These are phyloP conservation scores for Taxawa tesnikishii DNA, from an alignment of 2,329 filamentous ascomycete genomes.

Conservation along the genomic window DNA sequence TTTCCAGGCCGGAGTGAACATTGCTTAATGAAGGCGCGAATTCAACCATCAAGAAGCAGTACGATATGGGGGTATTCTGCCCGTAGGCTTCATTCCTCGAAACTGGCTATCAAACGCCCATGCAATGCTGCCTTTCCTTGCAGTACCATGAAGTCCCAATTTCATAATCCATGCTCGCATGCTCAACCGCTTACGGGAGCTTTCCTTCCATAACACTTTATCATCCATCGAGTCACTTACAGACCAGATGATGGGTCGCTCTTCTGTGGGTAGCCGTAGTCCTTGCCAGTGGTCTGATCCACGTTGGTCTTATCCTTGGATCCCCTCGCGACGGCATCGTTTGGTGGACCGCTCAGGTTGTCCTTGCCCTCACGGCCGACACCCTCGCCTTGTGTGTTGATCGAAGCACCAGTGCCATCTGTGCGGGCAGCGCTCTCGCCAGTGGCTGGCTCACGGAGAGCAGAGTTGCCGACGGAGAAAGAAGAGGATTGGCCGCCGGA, in stretches of 20 bases:
- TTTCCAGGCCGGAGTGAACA: too few species aligned
- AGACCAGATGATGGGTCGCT: constrained; percentile 20
- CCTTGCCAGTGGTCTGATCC: constrained; percentile 27
- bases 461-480: constrained; percentile 34
- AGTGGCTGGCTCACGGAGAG: constrained; percentile 33
- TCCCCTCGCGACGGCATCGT: constrained; percentile 45
- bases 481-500: constrained; percentile 38
- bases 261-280: constrained; percentile 29
- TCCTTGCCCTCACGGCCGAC: constrained; percentile 54
- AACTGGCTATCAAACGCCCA: not conserved
- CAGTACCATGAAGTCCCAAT: not conserved
- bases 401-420: constrained; percentile 42
- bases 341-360: constrained; percentile 41
- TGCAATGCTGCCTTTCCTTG: not conserved
- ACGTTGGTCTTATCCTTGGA: constrained; percentile 28
- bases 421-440: constrained; percentile 40
- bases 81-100: too few species aligned
- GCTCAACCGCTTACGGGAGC: too few species aligned
- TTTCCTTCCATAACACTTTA: not conserved
- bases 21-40: too few species aligned
- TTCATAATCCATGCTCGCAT: too few species aligned
- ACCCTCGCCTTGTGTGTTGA: constrained; percentile 31
- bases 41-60: too few species aligned
- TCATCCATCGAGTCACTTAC: constrained; percentile 3
- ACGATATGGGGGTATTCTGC: too few species aligned